A percentile compares a stretch with the other conserved stretches of the same genome.
Evolutionary conservation across 169 alveolate genomes (phyloP).

Genomic region (Blepharisma undulans): DNA sequence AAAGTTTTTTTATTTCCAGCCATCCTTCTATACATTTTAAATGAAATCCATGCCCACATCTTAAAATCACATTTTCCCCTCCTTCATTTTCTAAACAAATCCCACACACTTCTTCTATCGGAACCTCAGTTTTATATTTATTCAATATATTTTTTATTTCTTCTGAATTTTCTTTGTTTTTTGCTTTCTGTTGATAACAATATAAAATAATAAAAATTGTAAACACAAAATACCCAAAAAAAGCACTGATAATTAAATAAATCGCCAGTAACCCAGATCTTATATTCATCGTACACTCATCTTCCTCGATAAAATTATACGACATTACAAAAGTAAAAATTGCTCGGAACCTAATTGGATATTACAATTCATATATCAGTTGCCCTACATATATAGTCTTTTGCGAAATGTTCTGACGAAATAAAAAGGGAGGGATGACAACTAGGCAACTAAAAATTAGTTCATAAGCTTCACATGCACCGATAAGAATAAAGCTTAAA

Average conservation of each 20-base stretch:
- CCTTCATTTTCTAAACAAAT: background rate
- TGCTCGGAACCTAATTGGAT: background rate
- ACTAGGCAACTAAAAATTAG: background rate
- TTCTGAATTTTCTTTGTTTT: background rate
- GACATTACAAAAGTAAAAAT: background rate
- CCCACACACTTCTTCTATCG: background rate
- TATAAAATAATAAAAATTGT: background rate
- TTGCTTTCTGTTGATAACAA: background rate
- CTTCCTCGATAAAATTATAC: background rate
- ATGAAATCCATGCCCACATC: slow-evolving; percentile 13
- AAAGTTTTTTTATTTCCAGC: background rate
- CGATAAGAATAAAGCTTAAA: background rate
- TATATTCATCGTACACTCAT: background rate
- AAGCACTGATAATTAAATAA: background rate
- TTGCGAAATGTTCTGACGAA: background rate
- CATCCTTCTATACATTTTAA: background rate
- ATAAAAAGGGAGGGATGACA: background rate
- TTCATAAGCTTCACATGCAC: background rate
- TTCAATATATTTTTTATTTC: background rate
- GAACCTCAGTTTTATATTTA: background rate
- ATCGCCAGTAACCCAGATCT: background rate
- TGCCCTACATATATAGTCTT: background rate
- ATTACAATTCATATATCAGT: background rate
- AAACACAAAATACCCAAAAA: background rate
- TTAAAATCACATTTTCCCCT: background rate